Base-by-base conservation (phyloP, 2,329 filamentous ascomycete genomes). In the Fonsecaea monophora region DNA sequence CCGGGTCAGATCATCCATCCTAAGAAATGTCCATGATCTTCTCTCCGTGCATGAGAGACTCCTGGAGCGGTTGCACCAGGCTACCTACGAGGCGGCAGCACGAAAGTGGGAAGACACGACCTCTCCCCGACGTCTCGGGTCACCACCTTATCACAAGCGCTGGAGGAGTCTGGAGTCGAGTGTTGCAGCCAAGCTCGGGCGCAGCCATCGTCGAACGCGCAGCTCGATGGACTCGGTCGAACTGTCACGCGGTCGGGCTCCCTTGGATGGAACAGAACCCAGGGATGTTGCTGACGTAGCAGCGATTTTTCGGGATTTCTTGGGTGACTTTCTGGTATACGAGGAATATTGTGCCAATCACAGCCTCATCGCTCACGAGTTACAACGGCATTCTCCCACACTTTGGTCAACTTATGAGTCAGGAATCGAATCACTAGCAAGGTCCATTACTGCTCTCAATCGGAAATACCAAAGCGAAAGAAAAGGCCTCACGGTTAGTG, bases 271-370 rank as follows among this genome's bases (percentile, higher is more conserved):
- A 48, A 84, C 84, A 34, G 83, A 86, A 62, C 84, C 86, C 13
- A 78, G 79, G 38, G 85, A 86, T 65, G 83, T 84, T 9, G 79
- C 82, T 2, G 80, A 83, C 42, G 82, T 89, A 59, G 85, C 85
- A 4, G 79, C 76, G 48, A 79, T 87, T 3, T 85, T 89, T 73
- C 81, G 81, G 40, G 81, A 78, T 13, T 70, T 96, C 92, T 89
- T 96, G 80, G 86, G 87, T 67, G 88, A 89, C 0, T 95, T 98
- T 79, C 90, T 91, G 75, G 84, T 90, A 58, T 99, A 99, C 76
- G 91, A 96, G 79, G 92, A 96, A 73, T 99, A 97, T 76, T 91
- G 92, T 40, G 90, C 91, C 60, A 94, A 94, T 75, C 96, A 95
- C 77, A 92, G 96, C 72, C 84, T 92, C 71, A 91, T 97, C 83